A percentile compares a stretch with the other conserved stretches of the same genome.
These are phyloP conservation scores for Marchantia polymorpha DNA, from an alignment of 225 moss, liverwort and hornwort species.

Conservation along the genomic window DNA sequence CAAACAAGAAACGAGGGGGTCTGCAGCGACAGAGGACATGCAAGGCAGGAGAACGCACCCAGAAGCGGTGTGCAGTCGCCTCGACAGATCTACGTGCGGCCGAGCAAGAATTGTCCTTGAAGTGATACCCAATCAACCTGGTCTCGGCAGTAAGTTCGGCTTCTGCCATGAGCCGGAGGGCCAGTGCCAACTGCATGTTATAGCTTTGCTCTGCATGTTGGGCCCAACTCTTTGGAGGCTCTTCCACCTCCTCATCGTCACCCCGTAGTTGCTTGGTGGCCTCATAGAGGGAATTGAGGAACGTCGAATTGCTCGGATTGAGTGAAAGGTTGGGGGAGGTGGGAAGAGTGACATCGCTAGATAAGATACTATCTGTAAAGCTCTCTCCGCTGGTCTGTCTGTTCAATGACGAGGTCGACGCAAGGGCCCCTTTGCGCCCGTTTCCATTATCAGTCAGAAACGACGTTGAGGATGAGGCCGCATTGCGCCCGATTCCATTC, in stretches of 20 bases:
- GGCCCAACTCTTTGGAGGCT: constrained; percentile 40
- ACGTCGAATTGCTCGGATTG: constrained; percentile 31
- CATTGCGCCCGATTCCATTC: constrained; percentile 27
- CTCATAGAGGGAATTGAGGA: constrained; percentile 26
- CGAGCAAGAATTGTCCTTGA: constrained; percentile 38
- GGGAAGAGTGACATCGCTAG: constrained; percentile 37
- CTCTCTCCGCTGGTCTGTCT: constrained; percentile 37
- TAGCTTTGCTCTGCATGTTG: constrained; percentile 51
- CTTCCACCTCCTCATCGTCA: constrained; percentile 13
- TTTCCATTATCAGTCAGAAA: constrained; percentile 24
- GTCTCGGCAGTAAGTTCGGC: constrained; percentile 52
- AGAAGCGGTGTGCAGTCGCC: constrained; percentile 55
- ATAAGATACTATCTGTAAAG: constrained; percentile 29
- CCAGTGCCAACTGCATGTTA: constrained; percentile 52
- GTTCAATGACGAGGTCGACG: constrained; percentile 4
- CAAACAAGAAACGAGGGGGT: background rate
- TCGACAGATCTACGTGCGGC: constrained; percentile 53
- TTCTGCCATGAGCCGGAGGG: constrained; percentile 49
- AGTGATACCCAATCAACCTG: constrained; percentile 46
- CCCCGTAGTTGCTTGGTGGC: background rate
- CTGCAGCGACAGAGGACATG: background rate
- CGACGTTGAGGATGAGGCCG: constrained; percentile 9
- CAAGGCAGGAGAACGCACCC: constrained; percentile 34
- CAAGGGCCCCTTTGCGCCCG: constrained; percentile 25
- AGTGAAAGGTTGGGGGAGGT: constrained; percentile 20